Evolutionary conservation across 1,284 basidiomycete species (phyloP), one percentile per base, ranked within the genome.

Genomic region (Ustilago bromivora): DNA sequence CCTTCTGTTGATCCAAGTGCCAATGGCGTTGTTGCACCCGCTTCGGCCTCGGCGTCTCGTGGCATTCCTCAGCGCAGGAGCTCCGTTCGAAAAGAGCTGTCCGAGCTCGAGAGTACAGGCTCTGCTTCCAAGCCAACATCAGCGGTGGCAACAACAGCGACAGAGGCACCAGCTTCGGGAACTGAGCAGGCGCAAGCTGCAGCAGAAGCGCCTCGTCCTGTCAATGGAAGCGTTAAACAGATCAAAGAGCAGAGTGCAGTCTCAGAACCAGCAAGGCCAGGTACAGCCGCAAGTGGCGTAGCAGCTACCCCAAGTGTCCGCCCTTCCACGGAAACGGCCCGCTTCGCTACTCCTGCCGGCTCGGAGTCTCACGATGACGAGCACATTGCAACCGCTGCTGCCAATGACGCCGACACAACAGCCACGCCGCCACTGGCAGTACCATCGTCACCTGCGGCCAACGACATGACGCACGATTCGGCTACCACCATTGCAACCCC

Each of bases 61-160:
- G 75, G 70, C 57, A 67, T 72, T 43, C 70, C 75, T 7, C 70
- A 77, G 59, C 70, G 70, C 41, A 69, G 66, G 19, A 73, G 70
- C 61, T 77, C 75, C 28, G 60, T 73, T 17, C 66, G 57, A n/a
- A 68, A 61, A 36, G 61, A 72, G 12, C 59, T 61, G 2, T 66
- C 74, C 1, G 57, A 65, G 13, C 15, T 71, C 3, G 59, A 12
- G 7, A 31, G 10, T 31, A 12, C 23, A 12, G 12, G 28, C 15
- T 51, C 49, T 13, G 31, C 49, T 4, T 11, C 49, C 12, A 32
- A 28, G 1, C 41, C 57, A 13, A 32, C 36, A 1, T 13, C 19
- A 17, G 17, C 46, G 5, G 60, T 28, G 38, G 28, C 28, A 2
- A 52, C 54, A 9, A 35, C 31, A 1, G 28, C 19, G 13, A 15